Base-by-base conservation (phyloP, 768 basidiomycete species). In the Psilocybe subaeruginosa region DNA sequence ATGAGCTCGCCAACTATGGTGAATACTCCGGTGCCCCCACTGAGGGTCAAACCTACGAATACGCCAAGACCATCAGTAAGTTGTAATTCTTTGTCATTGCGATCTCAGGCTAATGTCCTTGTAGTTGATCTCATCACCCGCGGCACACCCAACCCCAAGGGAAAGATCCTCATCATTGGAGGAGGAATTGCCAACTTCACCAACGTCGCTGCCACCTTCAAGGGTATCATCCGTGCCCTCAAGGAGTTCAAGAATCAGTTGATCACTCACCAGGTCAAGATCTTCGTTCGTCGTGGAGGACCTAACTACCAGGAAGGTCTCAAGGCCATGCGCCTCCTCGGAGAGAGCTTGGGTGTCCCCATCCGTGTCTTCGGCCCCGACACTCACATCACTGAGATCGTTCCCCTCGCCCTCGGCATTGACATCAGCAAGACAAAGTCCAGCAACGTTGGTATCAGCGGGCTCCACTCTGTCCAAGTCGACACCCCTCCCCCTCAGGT, bases 131-230 rank as follows among this genome's bases (percentile, higher is more conserved):
- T 99, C 63, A 93, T 99, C 76, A 98, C 93, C 47, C 95, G 97
- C 61, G 95, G 96, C 50, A 78, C 82, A 23, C 89, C 92, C 52
- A 83, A 86, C 68, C 81, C 89, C 55, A 81, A 97, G 54, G 97
- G 97, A 82, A 99, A 99, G 80, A 88, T 99, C 74, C 91, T 99
- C 77, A 97, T 99, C 85, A 97, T 99, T 66, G 97, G 97, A 77
- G 97, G 97, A 78, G 97, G 97, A 80, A 97, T 97, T 64, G 97
- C 97, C 81, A 99, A 99, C 87, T 99, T 99, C 81, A 98, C 95
- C 74, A 98, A 99, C 74, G 96, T 99, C 67, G 97, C 96, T 35
- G 91, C 97, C 8, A 99, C 97, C 62, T 99, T 99, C 91, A 98
- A 99, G 84, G 97, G 97, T 64, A 99, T 99, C 83, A 99, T 99